A percentile compares a stretch with the other conserved stretches of the same genome.
Evolutionary conservation across 441 rosid genomes (phyloP).

Genomic region (Iberis amara): DNA sequence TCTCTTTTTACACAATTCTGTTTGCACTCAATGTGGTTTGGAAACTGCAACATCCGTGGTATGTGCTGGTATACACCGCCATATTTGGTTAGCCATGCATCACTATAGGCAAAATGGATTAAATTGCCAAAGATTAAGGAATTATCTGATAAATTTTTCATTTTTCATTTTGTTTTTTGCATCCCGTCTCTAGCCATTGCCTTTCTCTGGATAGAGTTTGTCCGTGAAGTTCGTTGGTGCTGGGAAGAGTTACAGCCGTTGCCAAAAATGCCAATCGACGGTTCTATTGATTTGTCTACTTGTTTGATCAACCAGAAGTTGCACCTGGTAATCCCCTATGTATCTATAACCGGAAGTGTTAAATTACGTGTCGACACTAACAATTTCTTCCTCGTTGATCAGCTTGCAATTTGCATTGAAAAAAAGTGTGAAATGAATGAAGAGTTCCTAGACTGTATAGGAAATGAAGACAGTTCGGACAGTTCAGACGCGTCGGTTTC

Average conservation of each 20-base stretch:
- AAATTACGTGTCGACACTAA: slow-evolving; percentile 19
- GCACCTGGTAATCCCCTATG: slow-evolving; percentile 64
- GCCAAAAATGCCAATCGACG: slow-evolving; percentile 64
- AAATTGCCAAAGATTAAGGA: background rate
- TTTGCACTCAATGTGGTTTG: slow-evolving; percentile 82
- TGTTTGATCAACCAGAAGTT: slow-evolving; percentile 91
- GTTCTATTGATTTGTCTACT: slow-evolving; percentile 74
- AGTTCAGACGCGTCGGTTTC: slow-evolving; percentile 43
- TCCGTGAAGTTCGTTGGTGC: slow-evolving; percentile 94
- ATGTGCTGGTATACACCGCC: slow-evolving; percentile 30
- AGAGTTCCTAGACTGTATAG: slow-evolving; percentile 82
- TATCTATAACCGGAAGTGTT: slow-evolving; percentile 10
- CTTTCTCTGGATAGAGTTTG: slow-evolving; percentile 91
- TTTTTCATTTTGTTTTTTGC: slow-evolving; percentile 24
- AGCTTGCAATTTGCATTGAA: slow-evolving; percentile 97
- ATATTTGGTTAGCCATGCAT: slow-evolving; percentile 14
- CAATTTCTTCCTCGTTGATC: slow-evolving; percentile 31
- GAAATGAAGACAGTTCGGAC: slow-evolving; percentile 53
- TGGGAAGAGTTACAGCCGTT: slow-evolving; percentile 96
- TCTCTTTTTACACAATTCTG: slow-evolving; percentile 90
- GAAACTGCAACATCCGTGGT: slow-evolving; percentile 94
- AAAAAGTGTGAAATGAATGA: slow-evolving; percentile 77
- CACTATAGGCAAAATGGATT: slow-evolving; percentile 5
- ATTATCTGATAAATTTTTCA: slow-evolving; percentile 7
- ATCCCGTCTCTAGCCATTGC: slow-evolving; percentile 64